Evolutionary conservation across 169 alveolate genomes (phyloP), one percentile per base, ranked within the genome.

Genomic region (Plasmodium coatneyi): DNA sequence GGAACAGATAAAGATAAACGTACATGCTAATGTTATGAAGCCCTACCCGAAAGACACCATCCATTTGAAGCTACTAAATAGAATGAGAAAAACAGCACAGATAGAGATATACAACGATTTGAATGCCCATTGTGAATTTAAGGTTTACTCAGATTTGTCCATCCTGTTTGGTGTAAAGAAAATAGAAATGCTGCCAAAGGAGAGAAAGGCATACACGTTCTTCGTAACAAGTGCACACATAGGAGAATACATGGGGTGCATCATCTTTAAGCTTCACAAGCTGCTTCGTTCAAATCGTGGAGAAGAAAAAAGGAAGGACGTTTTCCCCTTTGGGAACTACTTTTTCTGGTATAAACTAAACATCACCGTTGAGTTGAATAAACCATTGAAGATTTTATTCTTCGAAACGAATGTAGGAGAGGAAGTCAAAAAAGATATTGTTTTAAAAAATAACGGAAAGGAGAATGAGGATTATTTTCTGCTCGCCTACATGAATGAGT

Each of bases 161-260:
- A 89, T 89, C 49, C 22, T 89, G 34, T 79, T 56, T 79, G 94
- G 94, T 3, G 94, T 39, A 12, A 79, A 89, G 49, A 89, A 52
- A 34, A 89, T 89, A 2, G 83, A 89, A 79, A 89, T 89, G 94
- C 32, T 46, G 22, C 90, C 94, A 12, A 89, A 56, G 16, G 79
- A 89, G 56, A 89, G 39, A 34, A 89, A 89, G 28, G 4, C 71
- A 3, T 89, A 89, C 49, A 89, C 87, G 19, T 89, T 89, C 56
- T 89, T 56, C 72, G 56, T 89, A 28, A 56, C 60, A 36, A 89
- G 90, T 79, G 82, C 71, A 60, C 94, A 89, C 22, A 89, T 89
- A 56, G 94, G 94, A 9, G 94, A 89, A 79, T 89, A 79, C 19
- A 43, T 89, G 46, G 94, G 94, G 0, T 89, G 94, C 30, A 52